Conservation (phyloP, 1,284 basidiomycete species). For the Boletus mariae region DNA sequence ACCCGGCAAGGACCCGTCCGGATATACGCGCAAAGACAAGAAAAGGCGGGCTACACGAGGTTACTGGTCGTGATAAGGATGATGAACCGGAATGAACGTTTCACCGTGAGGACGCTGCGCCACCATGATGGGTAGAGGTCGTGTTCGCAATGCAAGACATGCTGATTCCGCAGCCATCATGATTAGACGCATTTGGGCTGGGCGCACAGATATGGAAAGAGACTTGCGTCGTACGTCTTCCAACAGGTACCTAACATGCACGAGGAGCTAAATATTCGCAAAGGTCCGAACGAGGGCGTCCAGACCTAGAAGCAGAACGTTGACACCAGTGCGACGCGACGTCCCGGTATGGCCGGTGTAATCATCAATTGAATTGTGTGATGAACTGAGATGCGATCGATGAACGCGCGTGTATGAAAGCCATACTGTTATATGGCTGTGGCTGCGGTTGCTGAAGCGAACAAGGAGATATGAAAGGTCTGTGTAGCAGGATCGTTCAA, state of each 20-base stretch:
- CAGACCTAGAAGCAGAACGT: slow-evolving; percentile 8
- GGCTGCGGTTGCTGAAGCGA: slow-evolving; percentile 3
- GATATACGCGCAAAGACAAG: background rate
- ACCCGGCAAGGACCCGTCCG: background rate
- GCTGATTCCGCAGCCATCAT: slow-evolving; percentile 16
- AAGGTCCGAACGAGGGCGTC: slow-evolving; percentile 4
- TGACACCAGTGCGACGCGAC: background rate
- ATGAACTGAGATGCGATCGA: slow-evolving; percentile 9
- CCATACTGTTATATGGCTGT: background rate
- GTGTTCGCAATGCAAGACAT: background rate
- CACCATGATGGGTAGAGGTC: background rate
- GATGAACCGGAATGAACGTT: background rate
- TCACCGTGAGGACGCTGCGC: slow-evolving; percentile 1
- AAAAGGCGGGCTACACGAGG: background rate
- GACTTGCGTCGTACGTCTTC: slow-evolving; percentile 5
- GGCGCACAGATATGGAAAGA: slow-evolving; percentile 10
- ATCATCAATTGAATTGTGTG: background rate
- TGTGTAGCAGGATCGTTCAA: slow-evolving; percentile 2
- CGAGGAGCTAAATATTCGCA: background rate
- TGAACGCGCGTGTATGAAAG: background rate
- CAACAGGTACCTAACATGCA: background rate
- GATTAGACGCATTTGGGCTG: slow-evolving; percentile 4
- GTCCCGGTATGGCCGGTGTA: slow-evolving; percentile 2
- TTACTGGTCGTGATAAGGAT: background rate
- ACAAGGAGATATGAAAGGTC: background rate